Evolutionary conservation across 2,329 filamentous ascomycete genomes (phyloP).

Genomic region (Scedosporium dehoogii): DNA sequence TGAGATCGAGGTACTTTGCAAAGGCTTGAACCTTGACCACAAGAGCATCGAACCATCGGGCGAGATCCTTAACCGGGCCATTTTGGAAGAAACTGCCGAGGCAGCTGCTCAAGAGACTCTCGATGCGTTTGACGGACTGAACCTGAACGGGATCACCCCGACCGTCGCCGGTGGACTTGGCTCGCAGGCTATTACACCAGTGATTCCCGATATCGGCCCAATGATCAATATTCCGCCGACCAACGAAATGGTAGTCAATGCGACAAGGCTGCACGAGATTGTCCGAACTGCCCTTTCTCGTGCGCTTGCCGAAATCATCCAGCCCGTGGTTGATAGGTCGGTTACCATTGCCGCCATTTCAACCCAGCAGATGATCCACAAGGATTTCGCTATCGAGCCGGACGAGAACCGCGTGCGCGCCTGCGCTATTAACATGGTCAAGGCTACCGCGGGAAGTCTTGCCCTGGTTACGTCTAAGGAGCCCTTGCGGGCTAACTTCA

Average conservation of each 20-base stretch:
- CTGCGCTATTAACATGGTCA: constrained; percentile 87
- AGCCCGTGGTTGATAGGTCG: constrained; percentile 91
- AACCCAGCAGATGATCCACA: constrained; percentile 87
- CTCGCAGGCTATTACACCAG: constrained; percentile 65
- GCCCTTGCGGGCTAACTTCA: constrained; percentile 90
- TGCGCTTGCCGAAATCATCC: constrained; percentile 91
- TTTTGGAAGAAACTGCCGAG: constrained; percentile 52
- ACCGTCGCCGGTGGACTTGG: constrained; percentile 64
- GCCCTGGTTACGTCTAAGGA: constrained; percentile 98
- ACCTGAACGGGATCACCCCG: constrained; percentile 63
- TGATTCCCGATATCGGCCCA: constrained; percentile 74
- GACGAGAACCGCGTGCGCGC: constrained; percentile 80
- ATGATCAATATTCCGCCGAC: constrained; percentile 72
- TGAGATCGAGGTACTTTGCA: constrained; percentile 95
- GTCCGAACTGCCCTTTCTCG: constrained; percentile 79
- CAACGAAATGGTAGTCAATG: constrained; percentile 68
- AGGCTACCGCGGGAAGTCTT: constrained; percentile 84
- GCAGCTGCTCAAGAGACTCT: constrained; percentile 55
- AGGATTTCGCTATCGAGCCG: constrained; percentile 89
- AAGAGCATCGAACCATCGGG: constrained; percentile 82
- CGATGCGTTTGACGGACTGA: constrained; percentile 75
- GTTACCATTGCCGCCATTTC: constrained; percentile 97
- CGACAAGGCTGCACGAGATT: constrained; percentile 60
- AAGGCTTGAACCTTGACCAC: constrained; percentile 82
- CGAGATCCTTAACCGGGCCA: constrained; percentile 68